These are phyloP conservation scores for Talaromyces nanjingensis DNA, from an alignment of 495 filamentous ascomycete genomes.

Conservation along the genomic window DNA sequence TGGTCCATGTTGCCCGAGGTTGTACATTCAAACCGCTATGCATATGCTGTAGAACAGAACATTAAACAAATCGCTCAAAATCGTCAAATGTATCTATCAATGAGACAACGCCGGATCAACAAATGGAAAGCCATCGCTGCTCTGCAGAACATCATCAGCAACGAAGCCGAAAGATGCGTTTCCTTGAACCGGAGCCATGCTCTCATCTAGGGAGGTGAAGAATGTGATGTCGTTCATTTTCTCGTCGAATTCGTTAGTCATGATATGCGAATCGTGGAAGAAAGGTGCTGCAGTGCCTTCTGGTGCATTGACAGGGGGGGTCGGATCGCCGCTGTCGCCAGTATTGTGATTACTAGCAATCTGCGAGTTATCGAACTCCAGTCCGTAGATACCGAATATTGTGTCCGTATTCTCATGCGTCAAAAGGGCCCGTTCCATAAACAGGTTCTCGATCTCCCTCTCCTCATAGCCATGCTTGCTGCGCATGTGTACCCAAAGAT, in stretches of 20 bases:
- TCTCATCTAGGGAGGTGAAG: constrained; percentile 1
- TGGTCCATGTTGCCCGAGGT: neutral
- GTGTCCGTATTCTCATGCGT: constrained; percentile 25
- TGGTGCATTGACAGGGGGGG: neutral
- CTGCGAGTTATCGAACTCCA: constrained; percentile 26
- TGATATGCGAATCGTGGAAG: neutral
- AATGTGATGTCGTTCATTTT: constrained; percentile 23
- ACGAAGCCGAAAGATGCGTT: neutral
- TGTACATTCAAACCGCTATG: neutral
- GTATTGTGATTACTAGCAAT: neutral
- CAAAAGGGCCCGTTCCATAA: constrained; percentile 34
- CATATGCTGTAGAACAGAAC: neutral
- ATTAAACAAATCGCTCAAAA: neutral
- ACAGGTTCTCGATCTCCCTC: constrained; percentile 43
- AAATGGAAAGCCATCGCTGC: neutral
- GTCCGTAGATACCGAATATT: constrained; percentile 37
- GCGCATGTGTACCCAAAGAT: constrained; percentile 60
- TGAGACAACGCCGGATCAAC: neutral
- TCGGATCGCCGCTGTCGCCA: neutral
- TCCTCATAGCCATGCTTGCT: constrained; percentile 43
- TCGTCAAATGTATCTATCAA: neutral
- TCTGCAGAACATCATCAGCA: neutral
- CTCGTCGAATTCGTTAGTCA: constrained; percentile 40
- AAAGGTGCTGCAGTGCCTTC: neutral
- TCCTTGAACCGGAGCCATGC: neutral